phyloP scores from a whole-genome alignment of 2,329 filamentous ascomycete genomes.

The Fusarium mangiferae region DNA sequence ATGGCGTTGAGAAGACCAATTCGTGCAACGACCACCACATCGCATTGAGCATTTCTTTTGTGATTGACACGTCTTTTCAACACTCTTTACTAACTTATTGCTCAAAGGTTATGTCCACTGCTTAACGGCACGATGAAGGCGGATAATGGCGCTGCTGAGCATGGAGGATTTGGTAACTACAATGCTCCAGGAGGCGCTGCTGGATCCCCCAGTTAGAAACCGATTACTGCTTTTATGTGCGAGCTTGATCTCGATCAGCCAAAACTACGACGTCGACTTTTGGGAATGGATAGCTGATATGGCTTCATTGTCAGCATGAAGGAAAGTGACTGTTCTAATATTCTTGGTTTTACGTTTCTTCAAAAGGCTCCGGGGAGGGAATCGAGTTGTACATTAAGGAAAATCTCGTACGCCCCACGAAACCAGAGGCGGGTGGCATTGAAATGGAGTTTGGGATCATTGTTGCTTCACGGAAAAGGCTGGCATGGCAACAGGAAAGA shows the following conservation, averaged over 20 bases:
- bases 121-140: slow-evolving; percentile 84
- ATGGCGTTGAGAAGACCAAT: slow-evolving; percentile 32
- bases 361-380: not conserved
- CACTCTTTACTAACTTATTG: slow-evolving; percentile 36
- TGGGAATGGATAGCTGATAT: not conserved
- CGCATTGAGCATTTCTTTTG: slow-evolving; percentile 16
- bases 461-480: slow-evolving; percentile 25
- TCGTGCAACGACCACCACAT: not conserved
- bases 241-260: not conserved
- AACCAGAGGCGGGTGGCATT: slow-evolving; percentile 20
- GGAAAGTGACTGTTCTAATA: not conserved
- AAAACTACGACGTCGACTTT: not conserved
- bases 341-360: slow-evolving; percentile 17
- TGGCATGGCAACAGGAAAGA: slow-evolving; percentile 3
- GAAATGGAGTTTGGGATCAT: slow-evolving; percentile 28
- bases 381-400: not conserved
- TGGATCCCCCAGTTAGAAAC: slow-evolving; percentile 47
- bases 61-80: slow-evolving; percentile 6
- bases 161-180: slow-evolving; percentile 69
- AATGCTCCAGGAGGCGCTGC: slow-evolving; percentile 51
- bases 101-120: slow-evolving; percentile 79
- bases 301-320: not conserved
- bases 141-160: slow-evolving; percentile 64
- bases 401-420: not conserved
- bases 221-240: not conserved